A percentile compares a stretch with the other conserved stretches of the same genome.
phyloP scores from a whole-genome alignment of 2,329 filamentous ascomycete genomes.

The Exophiala viscosa region DNA sequence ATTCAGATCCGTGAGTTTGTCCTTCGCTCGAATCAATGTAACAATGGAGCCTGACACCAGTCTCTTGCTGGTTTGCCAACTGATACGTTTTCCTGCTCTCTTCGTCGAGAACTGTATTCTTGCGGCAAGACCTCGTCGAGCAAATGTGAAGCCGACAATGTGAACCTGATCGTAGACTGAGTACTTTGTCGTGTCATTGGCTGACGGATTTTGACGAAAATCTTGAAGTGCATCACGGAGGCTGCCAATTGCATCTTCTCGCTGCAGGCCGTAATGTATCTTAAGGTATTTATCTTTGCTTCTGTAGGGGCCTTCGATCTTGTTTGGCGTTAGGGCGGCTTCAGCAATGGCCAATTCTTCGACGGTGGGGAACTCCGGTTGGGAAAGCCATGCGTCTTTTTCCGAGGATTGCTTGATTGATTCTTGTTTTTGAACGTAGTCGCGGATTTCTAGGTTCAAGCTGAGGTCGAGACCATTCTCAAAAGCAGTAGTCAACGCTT shows the following conservation, averaged over 20 bases:
- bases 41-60: conserved; percentile 54
- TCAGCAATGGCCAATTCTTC: conserved; percentile 35
- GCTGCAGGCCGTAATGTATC: conserved; percentile 69
- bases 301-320: conserved; percentile 54
- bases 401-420: conserved; percentile 33
- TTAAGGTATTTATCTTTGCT: conserved; percentile 65
- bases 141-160: conserved; percentile 62
- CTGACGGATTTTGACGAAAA: conserved; percentile 51
- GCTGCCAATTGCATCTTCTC: conserved; percentile 69
- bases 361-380: conserved; percentile 40
- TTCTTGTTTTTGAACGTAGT: conserved; percentile 27
- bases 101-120: conserved; percentile 68
- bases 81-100: conserved; percentile 62
- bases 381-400: conserved; percentile 34
- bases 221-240: conserved; percentile 63
- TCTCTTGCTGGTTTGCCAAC: conserved; percentile 63
- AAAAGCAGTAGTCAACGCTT: neutral
- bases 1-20: conserved; percentile 63
- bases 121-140: conserved; percentile 60
- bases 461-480: conserved; percentile 13
- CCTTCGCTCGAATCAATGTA: conserved; percentile 49
- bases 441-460: conserved; percentile 24
- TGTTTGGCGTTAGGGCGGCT: conserved; percentile 50
- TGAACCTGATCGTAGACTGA: conserved; percentile 70
- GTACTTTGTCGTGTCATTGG: conserved; percentile 56